phyloP scores from a whole-genome alignment of 1,139 yeast genomes.

The Pichia sp. region DNA sequence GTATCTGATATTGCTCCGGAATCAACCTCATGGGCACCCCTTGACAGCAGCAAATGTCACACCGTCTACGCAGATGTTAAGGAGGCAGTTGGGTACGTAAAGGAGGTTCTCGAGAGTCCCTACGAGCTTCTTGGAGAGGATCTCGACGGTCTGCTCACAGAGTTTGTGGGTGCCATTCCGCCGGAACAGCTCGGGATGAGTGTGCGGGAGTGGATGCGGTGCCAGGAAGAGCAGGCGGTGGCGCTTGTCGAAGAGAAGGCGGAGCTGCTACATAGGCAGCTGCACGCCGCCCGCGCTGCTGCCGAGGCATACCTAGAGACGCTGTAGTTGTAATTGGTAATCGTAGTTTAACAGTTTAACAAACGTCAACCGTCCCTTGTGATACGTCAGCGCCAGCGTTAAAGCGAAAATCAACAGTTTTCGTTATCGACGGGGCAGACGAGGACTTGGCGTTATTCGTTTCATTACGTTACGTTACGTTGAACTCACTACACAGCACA shows the following conservation, averaged over 20 bases:
- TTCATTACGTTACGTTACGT: too few species aligned
- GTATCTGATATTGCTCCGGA: too few species aligned
- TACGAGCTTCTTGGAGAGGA: slow-evolving; percentile 37
- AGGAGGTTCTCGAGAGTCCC: slow-evolving; percentile 21
- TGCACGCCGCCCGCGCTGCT: slow-evolving; percentile 33
- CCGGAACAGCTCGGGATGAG: slow-evolving; percentile 63
- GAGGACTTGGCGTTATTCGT: too few species aligned
- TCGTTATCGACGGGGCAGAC: too few species aligned
- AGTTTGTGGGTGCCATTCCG: slow-evolving; percentile 63
- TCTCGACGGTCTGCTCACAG: slow-evolving; percentile 53
- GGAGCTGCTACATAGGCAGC: slow-evolving; percentile 36
- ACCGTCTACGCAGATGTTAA: slow-evolving; percentile 17
- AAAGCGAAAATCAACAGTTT: too few species aligned
- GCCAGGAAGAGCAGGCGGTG: slow-evolving; percentile 45
- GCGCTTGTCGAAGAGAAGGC: slow-evolving; percentile 29
- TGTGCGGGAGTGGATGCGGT: slow-evolving; percentile 59
- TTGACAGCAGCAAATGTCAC: slow-evolving; percentile 7
- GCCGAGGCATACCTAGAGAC: slow-evolving; percentile 33
- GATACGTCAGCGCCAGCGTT: too few species aligned
- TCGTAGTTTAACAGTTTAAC: too few species aligned
- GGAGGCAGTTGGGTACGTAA: slow-evolving; percentile 22
- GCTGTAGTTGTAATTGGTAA: too few species aligned
- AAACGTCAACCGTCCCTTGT: too few species aligned
- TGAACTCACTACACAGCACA: too few species aligned
- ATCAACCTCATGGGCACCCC: slow-evolving; percentile 13